Base-by-base conservation (phyloP, 2,329 filamentous ascomycete species). In the Clathrospora elynae region DNA sequence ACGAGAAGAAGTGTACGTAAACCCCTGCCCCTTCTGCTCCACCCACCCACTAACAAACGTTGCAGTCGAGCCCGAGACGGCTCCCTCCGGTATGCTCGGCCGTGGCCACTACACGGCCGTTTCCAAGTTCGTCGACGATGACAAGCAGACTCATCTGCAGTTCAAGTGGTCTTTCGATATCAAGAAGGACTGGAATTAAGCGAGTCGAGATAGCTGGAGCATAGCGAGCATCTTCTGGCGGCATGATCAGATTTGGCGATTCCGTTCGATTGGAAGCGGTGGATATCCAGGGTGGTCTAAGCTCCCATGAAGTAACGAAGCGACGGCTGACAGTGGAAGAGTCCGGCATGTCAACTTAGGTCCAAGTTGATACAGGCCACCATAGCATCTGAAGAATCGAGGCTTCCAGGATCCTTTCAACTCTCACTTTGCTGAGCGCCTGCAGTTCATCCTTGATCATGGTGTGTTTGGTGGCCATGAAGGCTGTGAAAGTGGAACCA, bases 161-260 rank as follows among this genome's bases (percentile, higher is more conserved):
- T 99, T 99, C 72, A 87, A 95, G 64, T 99, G 93, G 93, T 84
- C 86, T 50, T 97, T 99, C 66, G 88, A 96, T 67, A 96, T 99
- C 71, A 81, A 87, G 75, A 99, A 97, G 82, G 89, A 96, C 70
- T 97, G 93, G 93, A 88, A 84, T 56, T 58, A 24, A 50, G 44
- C 45, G 33, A 13, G 37, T 13, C 23, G 25, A 22, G 10, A 16
- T 9, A 9, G 17, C 12, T 35, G 22, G 37, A 12, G 30, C 36
- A 38, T 20, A 28, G 20, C 17, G 33, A 22, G 39, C 20, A 11
- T 19, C 40, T 38, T 42, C 34, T 40, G 37, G 42, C 37, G 29
- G 49, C 33, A 42, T 49, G 41, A 45, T 33, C 39, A 33, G 32
- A 42, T 31, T 32, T 35, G 28, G 39, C 18, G 31, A 29, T 44